Evolutionary conservation across 2,329 filamentous ascomycete species (phyloP).

Genomic region (Lachnellula hyalina): DNA sequence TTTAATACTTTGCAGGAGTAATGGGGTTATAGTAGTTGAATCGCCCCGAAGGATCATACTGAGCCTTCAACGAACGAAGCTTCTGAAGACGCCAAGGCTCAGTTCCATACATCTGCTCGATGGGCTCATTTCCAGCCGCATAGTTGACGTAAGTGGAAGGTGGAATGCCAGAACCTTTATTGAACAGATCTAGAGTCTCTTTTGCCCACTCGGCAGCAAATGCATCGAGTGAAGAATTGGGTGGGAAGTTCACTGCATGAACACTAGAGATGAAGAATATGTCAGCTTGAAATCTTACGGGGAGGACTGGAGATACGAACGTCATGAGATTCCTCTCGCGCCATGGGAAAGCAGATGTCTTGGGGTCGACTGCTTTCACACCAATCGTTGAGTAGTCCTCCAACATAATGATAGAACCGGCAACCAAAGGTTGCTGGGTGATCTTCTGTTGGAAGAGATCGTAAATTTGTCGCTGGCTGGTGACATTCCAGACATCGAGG

Average conservation of each 20-base stretch:
- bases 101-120: neutral
- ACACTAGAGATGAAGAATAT: no score
- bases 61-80: neutral
- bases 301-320: no score
- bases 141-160: slow-evolving; percentile 5
- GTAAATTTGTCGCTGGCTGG: neutral
- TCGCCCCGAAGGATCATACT: neutral
- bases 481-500: slow-evolving; percentile 1
- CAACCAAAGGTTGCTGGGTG: neutral
- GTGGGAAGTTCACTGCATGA: no score
- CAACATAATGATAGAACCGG: neutral
- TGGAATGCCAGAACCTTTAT: neutral
- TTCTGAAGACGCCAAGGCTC: slow-evolving; percentile 3
- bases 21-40: slow-evolving; percentile 5
- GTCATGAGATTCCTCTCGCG: no score
- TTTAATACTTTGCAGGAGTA: neutral
- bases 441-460: neutral
- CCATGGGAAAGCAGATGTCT: no score
- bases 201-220: neutral
- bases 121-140: neutral
- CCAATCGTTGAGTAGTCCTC: neutral
- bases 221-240: neutral
- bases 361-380: no score
- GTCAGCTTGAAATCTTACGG: no score
- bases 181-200: neutral